Percentiles rank a stretch among this genome's conserved stretches.
These are phyloP conservation scores for Brassica cretica DNA, from an alignment of 345 rosid genomes.

Conservation along the genomic window DNA sequence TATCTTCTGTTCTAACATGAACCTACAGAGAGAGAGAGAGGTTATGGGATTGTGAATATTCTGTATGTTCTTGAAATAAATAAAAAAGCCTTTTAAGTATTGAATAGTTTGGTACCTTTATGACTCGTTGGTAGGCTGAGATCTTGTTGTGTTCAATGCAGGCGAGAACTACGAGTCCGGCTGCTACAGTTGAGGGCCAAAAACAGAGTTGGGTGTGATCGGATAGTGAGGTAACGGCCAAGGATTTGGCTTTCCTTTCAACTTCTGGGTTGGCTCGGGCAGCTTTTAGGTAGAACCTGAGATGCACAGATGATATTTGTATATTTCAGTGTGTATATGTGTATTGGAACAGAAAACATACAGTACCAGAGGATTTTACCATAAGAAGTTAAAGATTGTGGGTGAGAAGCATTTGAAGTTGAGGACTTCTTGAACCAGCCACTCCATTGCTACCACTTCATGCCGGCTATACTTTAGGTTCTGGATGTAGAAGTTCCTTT, in stretches of 20 bases:
- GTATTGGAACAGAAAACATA: background rate
- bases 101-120: constrained; percentile 49
- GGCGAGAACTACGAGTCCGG: constrained; percentile 76
- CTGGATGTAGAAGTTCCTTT: constrained; percentile 58
- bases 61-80: background rate
- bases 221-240: constrained; percentile 63
- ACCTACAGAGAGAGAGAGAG: constrained; percentile 47
- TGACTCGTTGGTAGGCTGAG: constrained; percentile 56
- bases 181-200: constrained; percentile 93
- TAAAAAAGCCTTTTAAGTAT: background rate
- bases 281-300: constrained; percentile 85
- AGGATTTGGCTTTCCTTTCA: constrained; percentile 64
- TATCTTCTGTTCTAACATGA: constrained; percentile 71
- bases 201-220: constrained; percentile 68
- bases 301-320: background rate
- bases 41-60: background rate
- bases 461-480: constrained; percentile 54
- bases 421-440: constrained; percentile 94
- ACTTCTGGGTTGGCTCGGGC: constrained; percentile 63
- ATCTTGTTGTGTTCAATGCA: constrained; percentile 48
- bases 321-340: background rate
- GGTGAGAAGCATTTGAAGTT: constrained; percentile 77
- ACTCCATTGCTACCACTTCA: constrained; percentile 97
- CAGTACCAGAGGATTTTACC: constrained; percentile 46
- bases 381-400: constrained; percentile 72